These are phyloP conservation scores for Colletotrichum cuscutae DNA, from an alignment of 2,329 filamentous ascomycete genomes.

Conservation along the genomic window DNA sequence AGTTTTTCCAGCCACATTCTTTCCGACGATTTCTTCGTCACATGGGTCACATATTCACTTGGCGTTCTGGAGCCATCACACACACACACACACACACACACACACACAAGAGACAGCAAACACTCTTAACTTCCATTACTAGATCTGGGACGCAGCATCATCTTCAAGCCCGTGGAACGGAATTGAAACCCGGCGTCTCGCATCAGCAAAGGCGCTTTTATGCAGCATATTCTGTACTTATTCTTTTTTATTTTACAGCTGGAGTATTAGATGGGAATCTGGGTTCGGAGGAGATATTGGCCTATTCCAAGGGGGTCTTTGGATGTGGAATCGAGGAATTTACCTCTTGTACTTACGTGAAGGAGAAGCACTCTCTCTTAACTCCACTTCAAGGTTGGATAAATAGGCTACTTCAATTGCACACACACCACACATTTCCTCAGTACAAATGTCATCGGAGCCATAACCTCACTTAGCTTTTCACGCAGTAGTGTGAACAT, in stretches of 20 bases:
- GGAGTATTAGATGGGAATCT: neutral
- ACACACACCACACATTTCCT: neutral
- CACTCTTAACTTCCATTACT: neutral
- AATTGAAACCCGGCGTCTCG: conserved; percentile 17
- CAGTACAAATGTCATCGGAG: too few relatives aligned
- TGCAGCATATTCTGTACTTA: neutral
- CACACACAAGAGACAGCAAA: neutral
- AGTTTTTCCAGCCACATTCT: neutral
- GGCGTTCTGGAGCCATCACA: neutral
- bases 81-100: neutral
- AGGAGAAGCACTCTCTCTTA: neutral
- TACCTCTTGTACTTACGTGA: neutral
- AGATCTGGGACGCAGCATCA: conserved; percentile 26
- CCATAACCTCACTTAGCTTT: too few relatives aligned
- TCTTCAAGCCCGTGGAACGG: neutral
- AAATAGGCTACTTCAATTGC: conserved; percentile 11
- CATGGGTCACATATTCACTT: neutral
- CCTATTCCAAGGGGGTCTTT: neutral
- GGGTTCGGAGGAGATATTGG: neutral
- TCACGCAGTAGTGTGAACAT: too few relatives aligned
- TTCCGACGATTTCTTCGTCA: neutral
- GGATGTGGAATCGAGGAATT: neutral
- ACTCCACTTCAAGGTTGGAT: neutral
- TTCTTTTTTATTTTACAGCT: neutral
- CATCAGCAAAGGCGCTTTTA: conserved; percentile 16